phyloP scores from a whole-genome alignment of 495 filamentous ascomycete genomes.

The Oidiodendron maius region DNA sequence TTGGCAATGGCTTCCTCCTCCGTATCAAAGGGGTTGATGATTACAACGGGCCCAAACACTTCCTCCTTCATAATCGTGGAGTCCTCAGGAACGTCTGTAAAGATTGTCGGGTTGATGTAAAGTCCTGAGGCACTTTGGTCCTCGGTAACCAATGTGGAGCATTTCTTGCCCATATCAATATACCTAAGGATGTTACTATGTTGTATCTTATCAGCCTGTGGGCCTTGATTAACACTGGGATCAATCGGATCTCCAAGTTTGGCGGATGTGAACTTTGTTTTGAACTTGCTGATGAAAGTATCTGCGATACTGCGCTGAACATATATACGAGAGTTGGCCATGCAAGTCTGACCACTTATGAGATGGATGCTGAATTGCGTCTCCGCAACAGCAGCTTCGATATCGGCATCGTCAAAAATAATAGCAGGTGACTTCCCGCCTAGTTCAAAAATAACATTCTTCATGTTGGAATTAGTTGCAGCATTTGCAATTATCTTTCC shows the following conservation, averaged over 20 bases:
- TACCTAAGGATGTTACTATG: slow-evolving; percentile 56
- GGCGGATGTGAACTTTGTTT: too few relatives aligned
- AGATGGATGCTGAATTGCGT: slow-evolving; percentile 96
- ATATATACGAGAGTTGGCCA: slow-evolving; percentile 57
- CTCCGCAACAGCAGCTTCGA: slow-evolving; percentile 91
- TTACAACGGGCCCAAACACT: slow-evolving; percentile 51
- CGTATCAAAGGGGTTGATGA: slow-evolving; percentile 45
- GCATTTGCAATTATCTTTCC: slow-evolving; percentile 92
- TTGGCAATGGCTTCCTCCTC: slow-evolving; percentile 68
- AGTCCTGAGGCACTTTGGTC: slow-evolving; percentile 2
- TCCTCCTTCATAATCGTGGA: slow-evolving; percentile 48
- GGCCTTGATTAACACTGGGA: slow-evolving; percentile 80
- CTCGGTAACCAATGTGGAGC: slow-evolving; percentile 43
- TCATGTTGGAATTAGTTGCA: slow-evolving; percentile 86
- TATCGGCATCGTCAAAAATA: slow-evolving; percentile 90
- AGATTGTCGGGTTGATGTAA: slow-evolving; percentile 8
- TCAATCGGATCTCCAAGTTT: slow-evolving; percentile 93
- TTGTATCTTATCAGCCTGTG: slow-evolving; percentile 59
- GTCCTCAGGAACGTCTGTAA: slow-evolving; percentile 11
- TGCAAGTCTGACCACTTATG: slow-evolving; percentile 98
- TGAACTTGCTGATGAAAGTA: slow-evolving; percentile 6
- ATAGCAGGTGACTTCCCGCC: slow-evolving; percentile 98
- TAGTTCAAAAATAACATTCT: slow-evolving; percentile 95
- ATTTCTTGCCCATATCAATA: slow-evolving; percentile 52
- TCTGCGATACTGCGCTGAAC: slow-evolving; percentile 13